Evolutionary conservation across 129 eudicot genomes (phyloP), one percentile per base, ranked within the genome.

Genomic region (Artemisia annua): DNA sequence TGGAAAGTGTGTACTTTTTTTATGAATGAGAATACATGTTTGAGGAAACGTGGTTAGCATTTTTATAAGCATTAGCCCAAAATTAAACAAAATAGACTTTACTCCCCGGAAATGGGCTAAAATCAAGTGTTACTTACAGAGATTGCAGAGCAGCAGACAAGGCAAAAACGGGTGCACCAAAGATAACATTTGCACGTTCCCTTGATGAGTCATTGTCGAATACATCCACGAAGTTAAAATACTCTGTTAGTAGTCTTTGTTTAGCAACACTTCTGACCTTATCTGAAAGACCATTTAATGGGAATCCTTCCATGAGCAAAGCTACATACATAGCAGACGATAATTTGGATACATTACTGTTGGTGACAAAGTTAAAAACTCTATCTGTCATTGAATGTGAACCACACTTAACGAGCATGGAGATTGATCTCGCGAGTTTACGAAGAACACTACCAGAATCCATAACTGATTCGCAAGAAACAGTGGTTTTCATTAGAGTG

Each of bases 301-400:
- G 97, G 73, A 89, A 94, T 11, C 95, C 98, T 76, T 94, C 98
- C 88, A 86, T 74, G 70, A 94, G 86, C 66, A 94, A 84, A 58
- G 96, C 96, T 73, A 78, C 67, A 65, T 76, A 83, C 79, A 81
- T 82, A 56, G 69, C 79, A 46, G 79, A 79, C 4, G 84, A 78
- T 63, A 18, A 63, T 48, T 70, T 64, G 62, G 87, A 84, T 51
- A 35, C 80, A 51, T 82, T 70, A 63, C 69, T 61, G 19, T 51
- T 79, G 67, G 79, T 14, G 46, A 92, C 44, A 48, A 73, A 80
- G 66, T 75, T 82, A 78, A 82, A 94, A 69, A 90, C 86, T 54
- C 62, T 85, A 81, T 87, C 96, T 43, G 79, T 91, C 67, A 80
- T 53, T 24, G 83, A 76, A 58, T 82, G 71, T 50, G 91, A 71